Base-by-base conservation (phyloP, 345 rosid species). In the Eucalyptus polyanthemos region DNA sequence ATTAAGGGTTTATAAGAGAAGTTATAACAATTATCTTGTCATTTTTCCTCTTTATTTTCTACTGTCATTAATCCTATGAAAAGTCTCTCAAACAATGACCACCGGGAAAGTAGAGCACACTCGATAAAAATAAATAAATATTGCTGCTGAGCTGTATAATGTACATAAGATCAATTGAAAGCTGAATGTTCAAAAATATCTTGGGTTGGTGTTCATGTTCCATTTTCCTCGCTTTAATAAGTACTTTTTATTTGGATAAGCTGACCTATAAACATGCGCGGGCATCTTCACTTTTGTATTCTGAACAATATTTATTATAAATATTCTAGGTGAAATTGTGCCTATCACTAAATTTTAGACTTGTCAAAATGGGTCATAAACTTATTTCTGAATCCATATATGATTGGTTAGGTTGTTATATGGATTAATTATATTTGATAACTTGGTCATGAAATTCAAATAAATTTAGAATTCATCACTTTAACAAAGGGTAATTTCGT, bases 381-480 rank as follows among this genome's bases (percentile, higher is more conserved):
- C 14, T 1, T 0, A 56, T 56, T 56, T 56, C 6, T 10, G 0
- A 56, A 56, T 10, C 24, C 29, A 56, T 9, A 56, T 24, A 56
- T 9, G 62, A 24, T 0, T 0, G 0, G 2, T 56, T 24, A 1
- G 4, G 27, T 56, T 56, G 6, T 56, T 56, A 56, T 24, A 24
- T 56, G 62, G 6, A 22, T 56, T 24, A 22, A 2, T 22, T 56
- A 56, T 56, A 56, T 24, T 9, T 56, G 5, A 9, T 24, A 56
- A 56, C 1, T 1, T 24, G 12, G 9, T 53, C 58, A 19, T 19
- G 29, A 56, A 6, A 27, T 12, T 11, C 1, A 27, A 62, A 62
- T 62, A 27, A 60, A 62, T 62, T 62, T 27, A 13, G 69, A 62
- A 27, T 27, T 14, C 69, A 62, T 62, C 17, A 27, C 69, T 27